phyloP scores from a whole-genome alignment of 1,284 basidiomycete genomes.

The Ustilago crameri region DNA sequence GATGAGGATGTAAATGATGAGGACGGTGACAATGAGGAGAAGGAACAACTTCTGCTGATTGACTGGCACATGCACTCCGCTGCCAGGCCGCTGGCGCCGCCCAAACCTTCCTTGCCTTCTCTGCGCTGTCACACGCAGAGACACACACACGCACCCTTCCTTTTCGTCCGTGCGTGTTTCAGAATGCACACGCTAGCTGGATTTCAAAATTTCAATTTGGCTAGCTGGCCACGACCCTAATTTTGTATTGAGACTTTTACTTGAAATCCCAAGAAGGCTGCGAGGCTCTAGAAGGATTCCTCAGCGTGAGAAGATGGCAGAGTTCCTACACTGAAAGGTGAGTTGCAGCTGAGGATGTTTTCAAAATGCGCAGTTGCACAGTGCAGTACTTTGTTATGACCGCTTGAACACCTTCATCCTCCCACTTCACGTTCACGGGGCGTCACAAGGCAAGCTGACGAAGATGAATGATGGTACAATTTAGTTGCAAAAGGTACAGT shows the following conservation, averaged over 20 bases:
- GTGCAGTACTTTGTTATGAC: background rate
- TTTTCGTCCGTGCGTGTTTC: conserved; percentile 43
- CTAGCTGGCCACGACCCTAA: too few relatives aligned
- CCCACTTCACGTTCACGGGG: background rate
- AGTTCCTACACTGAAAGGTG: too few relatives aligned
- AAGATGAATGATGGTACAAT: background rate
- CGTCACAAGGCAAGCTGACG: background rate
- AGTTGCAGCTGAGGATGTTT: too few relatives aligned
- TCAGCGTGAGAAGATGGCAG: too few relatives aligned
- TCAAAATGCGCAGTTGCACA: background rate
- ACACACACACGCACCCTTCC: conserved; percentile 13
- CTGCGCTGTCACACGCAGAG: conserved; percentile 4
- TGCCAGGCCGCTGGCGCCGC: background rate
- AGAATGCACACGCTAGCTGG: conserved; percentile 5
- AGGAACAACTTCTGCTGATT: background rate
- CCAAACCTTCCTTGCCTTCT: conserved; percentile 1
- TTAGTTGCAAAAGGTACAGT: conserved; percentile 11
- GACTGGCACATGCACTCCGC: conserved; percentile 2
- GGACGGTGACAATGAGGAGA: background rate
- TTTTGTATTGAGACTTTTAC: too few relatives aligned
- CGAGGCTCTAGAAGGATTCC: too few relatives aligned
- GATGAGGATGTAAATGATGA: background rate
- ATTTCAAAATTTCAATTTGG: background rate
- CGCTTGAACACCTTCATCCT: too few relatives aligned
- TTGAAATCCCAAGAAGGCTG: too few relatives aligned